Evolutionary conservation across 495 filamentous ascomycete genomes (phyloP).

Genomic region (Penicillium macrosclerotiorum): DNA sequence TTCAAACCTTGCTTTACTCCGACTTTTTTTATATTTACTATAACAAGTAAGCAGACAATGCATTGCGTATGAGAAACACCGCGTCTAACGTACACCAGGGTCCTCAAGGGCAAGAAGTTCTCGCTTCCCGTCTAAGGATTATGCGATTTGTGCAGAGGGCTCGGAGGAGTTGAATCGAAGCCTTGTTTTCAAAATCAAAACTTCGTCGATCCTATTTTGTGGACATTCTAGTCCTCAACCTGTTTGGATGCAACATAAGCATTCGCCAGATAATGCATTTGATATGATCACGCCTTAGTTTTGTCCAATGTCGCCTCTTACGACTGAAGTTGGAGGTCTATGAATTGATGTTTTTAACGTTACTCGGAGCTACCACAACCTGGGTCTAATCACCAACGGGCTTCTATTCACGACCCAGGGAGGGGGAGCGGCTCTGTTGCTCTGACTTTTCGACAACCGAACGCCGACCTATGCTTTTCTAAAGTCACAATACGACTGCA

Average conservation of each 20-base stretch:
- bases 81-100: constrained; percentile 38
- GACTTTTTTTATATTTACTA: constrained; percentile 99
- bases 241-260: constrained; percentile 1
- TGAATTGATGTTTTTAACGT: constrained; percentile 15
- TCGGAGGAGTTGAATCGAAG: too few species aligned
- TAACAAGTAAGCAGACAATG: constrained; percentile 63
- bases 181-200: neutral
- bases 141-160: too few species aligned
- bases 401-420: neutral
- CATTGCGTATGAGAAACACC: neutral
- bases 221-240: neutral
- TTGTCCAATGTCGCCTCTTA: neutral
- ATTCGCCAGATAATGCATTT: neutral
- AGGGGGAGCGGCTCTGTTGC: neutral
- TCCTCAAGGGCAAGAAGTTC: constrained; percentile 86
- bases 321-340: constrained; percentile 4
- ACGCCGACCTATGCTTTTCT: too few species aligned
- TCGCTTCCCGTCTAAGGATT: constrained; percentile 70
- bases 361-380: neutral
- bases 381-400: neutral
- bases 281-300: constrained; percentile 6
- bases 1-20: constrained; percentile 93
- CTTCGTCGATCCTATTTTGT: neutral
- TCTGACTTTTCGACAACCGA: too few species aligned
- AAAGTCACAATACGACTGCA: too few species aligned